Evolutionary conservation across 371 early-diverging fungal genomes (phyloP).

Genomic region (Actinomortierella ambigua): DNA sequence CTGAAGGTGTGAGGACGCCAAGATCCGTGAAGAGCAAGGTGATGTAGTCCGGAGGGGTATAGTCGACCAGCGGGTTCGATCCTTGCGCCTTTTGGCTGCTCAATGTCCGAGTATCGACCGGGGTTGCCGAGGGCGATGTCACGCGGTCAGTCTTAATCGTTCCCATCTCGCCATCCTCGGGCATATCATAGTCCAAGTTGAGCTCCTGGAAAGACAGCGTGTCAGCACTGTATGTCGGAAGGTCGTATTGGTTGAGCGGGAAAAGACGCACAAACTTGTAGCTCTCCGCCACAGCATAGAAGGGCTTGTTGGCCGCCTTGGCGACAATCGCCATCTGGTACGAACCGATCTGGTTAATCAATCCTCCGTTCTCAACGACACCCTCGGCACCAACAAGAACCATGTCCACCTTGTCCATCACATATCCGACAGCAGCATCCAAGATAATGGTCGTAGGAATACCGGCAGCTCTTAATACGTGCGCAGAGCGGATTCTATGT

Average conservation of each 20-base stretch:
- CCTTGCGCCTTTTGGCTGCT: constrained; percentile 39
- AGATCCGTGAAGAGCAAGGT: constrained; percentile 91
- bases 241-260: constrained; percentile 86
- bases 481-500: constrained; percentile 72
- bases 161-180: constrained; percentile 17
- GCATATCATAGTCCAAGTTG: constrained; percentile 32
- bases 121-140: constrained; percentile 20
- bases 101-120: constrained; percentile 38
- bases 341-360: constrained; percentile 94
- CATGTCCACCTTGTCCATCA: constrained; percentile 93
- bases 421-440: constrained; percentile 93
- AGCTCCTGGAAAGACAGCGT: constrained; percentile 65
- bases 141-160: constrained; percentile 14
- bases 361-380: constrained; percentile 96
- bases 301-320: constrained; percentile 91
- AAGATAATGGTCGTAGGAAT: constrained; percentile 88
- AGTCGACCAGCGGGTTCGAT: constrained; percentile 88
- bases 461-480: constrained; percentile 73
- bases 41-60: constrained; percentile 94
- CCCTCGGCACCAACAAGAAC: constrained; percentile 98
- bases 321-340: constrained; percentile 96
- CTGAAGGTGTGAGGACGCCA: constrained; percentile 93
- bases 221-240: constrained; percentile 73
- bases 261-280: constrained; percentile 95
- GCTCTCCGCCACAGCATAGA: constrained; percentile 94